Evolutionary conservation across 2,329 filamentous ascomycete genomes (phyloP), one percentile per base, ranked within the genome.

Genomic region (Fusarium sterilihyphosum): DNA sequence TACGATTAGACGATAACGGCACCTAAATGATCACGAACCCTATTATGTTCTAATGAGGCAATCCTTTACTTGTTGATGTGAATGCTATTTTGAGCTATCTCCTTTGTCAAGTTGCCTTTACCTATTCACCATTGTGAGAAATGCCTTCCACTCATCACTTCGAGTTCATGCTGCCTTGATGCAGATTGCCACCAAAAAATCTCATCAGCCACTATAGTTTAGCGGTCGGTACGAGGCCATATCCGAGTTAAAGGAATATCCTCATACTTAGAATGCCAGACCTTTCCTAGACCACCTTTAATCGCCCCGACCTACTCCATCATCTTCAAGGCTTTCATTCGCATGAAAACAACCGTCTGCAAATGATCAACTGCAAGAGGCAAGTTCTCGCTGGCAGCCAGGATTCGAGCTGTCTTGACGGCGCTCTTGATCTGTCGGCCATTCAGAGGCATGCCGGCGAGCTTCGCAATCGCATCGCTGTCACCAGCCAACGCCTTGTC

Each of bases 341-440:
- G 61, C 20, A 71, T 49, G 3, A 64, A 40, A 13, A 74, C 37
- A 40, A 64, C 71, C 2, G 49, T 50, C 18, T 57, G 41, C 18
- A 76, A 20, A 35, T 74, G 62, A 3, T 60, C 44, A 29, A 63
- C 17, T 5, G 26, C 40, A 11, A 73, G 40, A 2, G 47, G 40
- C 11, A 54, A 16, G 0, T 41, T 31, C 24, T 71, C 57, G 20
- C 43, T 60, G 2, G 24, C 29, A 18, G 71, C 69, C 2, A 76
- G 33, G 8, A 69, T 47, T 7, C 31, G 59, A 10, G 71, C 66
- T 12, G 66, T 60, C 49, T 74, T 73, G 26, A 69, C 41, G 1
- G 58, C 50, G 4, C 68, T 74, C 50, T 73, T 71, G 33, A 78
- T 78, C 38, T 78, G 70, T 8, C 70, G 58, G 8, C 76, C 76